Percentiles rank a stretch among this genome's conserved stretches.
Evolutionary conservation across 2,329 filamentous ascomycete genomes (phyloP).

Genomic region (Trichoderma endophyticum): DNA sequence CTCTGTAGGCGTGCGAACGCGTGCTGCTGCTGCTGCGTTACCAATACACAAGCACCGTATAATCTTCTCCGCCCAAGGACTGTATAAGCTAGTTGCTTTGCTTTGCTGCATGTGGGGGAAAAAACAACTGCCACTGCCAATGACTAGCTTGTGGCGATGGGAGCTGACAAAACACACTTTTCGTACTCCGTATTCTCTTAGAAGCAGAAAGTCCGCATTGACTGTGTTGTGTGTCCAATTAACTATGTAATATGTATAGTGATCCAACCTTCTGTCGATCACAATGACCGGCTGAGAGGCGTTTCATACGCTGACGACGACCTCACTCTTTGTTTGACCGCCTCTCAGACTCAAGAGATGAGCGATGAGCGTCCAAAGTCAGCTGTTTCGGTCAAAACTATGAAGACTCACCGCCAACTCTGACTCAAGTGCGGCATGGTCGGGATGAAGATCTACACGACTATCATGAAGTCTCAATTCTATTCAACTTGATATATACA

Average conservation of each 20-base stretch:
- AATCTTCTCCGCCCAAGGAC: neutral
- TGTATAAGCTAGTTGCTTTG: neutral
- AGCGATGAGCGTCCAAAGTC: neutral
- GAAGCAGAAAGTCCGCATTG: neutral
- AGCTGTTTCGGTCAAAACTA: neutral
- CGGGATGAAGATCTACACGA: neutral
- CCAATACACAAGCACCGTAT: neutral
- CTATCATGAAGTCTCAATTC: neutral
- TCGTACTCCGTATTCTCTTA: neutral
- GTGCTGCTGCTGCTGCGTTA: neutral
- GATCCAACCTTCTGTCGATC: neutral
- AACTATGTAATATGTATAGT: neutral
- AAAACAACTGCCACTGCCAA: neutral
- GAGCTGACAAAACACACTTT: neutral
- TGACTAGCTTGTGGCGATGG: neutral
- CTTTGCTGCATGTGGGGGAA: conserved; percentile 14
- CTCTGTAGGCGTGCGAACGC: conserved; percentile 1
- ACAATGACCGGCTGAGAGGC: neutral
- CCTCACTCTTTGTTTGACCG: neutral
- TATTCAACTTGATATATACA: neutral
- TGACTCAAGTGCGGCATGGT: neutral
- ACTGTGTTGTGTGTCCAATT: neutral
- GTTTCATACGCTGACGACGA: neutral
- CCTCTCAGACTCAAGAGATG: neutral
- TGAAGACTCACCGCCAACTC: neutral